Percentiles rank a stretch among this genome's conserved stretches.
Evolutionary conservation across 2,329 filamentous ascomycete genomes (phyloP).

Genomic region (Amauroascus verrucosus): DNA sequence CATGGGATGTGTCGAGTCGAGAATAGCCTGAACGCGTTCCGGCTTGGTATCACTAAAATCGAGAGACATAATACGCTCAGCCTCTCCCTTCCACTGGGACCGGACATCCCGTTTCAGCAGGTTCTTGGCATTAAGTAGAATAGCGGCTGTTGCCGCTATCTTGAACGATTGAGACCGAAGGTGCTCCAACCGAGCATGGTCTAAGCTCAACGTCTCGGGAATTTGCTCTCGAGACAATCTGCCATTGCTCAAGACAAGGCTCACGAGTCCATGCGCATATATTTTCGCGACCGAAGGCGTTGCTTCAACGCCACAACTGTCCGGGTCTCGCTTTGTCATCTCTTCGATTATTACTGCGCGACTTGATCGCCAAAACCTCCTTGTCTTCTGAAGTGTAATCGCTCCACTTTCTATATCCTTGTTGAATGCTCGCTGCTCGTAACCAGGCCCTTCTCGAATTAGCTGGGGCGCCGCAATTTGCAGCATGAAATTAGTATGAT

Average conservation of each 20-base stretch:
- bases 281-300: conserved; percentile 34
- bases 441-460: conserved; percentile 51
- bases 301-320: conserved; percentile 28
- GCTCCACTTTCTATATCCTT: conserved; percentile 44
- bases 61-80: conserved; percentile 48
- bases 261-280: conserved; percentile 51
- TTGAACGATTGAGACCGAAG: conserved; percentile 47
- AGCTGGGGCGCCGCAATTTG: conserved; percentile 51
- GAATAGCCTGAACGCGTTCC: conserved; percentile 36
- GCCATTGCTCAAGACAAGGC: conserved; percentile 47
- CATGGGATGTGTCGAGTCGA: conserved; percentile 42
- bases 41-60: conserved; percentile 34
- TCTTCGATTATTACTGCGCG: conserved; percentile 38
- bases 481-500: conserved; percentile 57
- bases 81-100: conserved; percentile 53
- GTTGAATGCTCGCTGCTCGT: conserved; percentile 51
- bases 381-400: conserved; percentile 44
- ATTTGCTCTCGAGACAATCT: conserved; percentile 32
- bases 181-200: conserved; percentile 43
- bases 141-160: conserved; percentile 51
- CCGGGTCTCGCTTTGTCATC: conserved; percentile 39
- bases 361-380: conserved; percentile 44
- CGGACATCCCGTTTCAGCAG: conserved; percentile 55
- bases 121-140: conserved; percentile 56
- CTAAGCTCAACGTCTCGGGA: conserved; percentile 52